Evolutionary conservation across 768 basidiomycete species (phyloP).

Genomic region (Suillus cothurnatus): DNA sequence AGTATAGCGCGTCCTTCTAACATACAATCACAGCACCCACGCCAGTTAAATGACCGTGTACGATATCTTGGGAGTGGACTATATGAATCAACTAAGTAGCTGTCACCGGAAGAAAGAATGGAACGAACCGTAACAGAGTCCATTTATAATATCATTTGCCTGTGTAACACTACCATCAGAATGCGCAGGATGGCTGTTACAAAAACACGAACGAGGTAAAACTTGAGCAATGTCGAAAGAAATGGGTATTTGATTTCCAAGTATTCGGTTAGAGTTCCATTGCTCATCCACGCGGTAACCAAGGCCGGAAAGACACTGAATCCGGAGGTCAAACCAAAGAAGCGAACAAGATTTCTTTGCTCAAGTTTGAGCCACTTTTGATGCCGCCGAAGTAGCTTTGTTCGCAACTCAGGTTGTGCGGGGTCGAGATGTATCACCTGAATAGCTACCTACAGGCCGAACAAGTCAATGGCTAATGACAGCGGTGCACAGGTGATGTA

Average conservation of each 20-base stretch:
- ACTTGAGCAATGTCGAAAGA: not conserved
- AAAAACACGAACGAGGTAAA: constrained; percentile 34
- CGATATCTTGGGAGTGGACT: constrained; percentile 11
- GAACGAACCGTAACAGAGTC: constrained; percentile 39
- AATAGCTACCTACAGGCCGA: not conserved
- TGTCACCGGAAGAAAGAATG: not conserved
- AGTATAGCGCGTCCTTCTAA: not conserved
- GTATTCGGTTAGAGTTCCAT: constrained; percentile 41
- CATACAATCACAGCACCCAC: not conserved
- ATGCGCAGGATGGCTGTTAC: not conserved
- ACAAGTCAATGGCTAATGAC: not conserved
- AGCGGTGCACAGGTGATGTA: not conserved
- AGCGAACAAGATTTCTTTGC: constrained; percentile 39
- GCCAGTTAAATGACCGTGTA: constrained; percentile 12
- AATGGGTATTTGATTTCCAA: constrained; percentile 35
- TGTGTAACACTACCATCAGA: constrained; percentile 13
- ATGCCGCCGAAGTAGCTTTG: not conserved
- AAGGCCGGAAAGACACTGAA: constrained; percentile 39
- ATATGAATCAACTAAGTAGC: not conserved
- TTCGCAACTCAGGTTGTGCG: not conserved
- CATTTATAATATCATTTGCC: constrained; percentile 43
- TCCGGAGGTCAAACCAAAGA: constrained; percentile 38
- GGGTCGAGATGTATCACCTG: not conserved
- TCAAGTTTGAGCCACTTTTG: constrained; percentile 39
- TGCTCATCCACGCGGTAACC: constrained; percentile 45